These are phyloP conservation scores for Rubus parviflorus DNA, from an alignment of 306 rosid genomes.

Conservation along the genomic window DNA sequence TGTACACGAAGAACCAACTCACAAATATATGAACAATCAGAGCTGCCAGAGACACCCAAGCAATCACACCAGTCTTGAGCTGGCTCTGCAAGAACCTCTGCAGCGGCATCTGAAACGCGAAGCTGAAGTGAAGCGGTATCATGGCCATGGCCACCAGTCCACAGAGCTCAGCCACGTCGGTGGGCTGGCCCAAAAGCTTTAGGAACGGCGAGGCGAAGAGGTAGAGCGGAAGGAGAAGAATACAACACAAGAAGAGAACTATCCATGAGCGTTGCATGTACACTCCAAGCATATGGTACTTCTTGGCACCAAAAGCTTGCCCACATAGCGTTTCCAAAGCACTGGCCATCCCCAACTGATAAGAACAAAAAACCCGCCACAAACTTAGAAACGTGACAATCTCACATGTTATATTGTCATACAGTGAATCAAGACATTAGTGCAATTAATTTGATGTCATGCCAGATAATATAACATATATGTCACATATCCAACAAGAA, in stretches of 20 bases:
- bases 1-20: constrained; percentile 64
- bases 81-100: constrained; percentile 67
- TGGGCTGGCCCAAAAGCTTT: constrained; percentile 61
- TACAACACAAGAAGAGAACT: constrained; percentile 51
- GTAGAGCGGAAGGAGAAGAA: constrained; percentile 56
- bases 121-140: constrained; percentile 63
- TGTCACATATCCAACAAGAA: too few species aligned
- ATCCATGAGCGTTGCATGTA: constrained; percentile 93
- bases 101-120: constrained; percentile 67
- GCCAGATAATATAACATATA: too few species aligned
- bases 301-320: constrained; percentile 83
- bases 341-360: constrained; percentile 85
- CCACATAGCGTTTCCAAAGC: constrained; percentile 83
- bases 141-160: constrained; percentile 49
- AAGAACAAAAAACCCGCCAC: neutral
- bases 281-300: constrained; percentile 70
- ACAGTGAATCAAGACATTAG: too few species aligned
- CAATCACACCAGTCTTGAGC: constrained; percentile 46
- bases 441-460: too few species aligned
- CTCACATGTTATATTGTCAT: too few species aligned
- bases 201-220: constrained; percentile 54
- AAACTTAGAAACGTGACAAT: neutral
- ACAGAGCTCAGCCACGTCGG: constrained; percentile 50
- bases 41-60: constrained; percentile 47
- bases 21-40: constrained; percentile 44